phyloP scores from a whole-genome alignment of 306 rosid genomes.

The Quercus ilex region DNA sequence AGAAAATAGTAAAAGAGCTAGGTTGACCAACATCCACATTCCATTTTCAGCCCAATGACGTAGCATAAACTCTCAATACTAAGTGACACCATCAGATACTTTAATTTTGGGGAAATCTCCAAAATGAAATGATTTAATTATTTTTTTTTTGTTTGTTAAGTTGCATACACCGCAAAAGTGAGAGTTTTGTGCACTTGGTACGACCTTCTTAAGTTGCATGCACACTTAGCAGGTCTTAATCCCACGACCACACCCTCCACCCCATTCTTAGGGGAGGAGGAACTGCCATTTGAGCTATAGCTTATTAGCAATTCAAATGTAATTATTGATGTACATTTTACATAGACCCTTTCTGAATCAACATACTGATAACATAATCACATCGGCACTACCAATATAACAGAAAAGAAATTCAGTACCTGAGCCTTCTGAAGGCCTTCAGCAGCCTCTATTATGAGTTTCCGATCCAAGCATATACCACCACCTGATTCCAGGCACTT shows the following conservation, averaged over 20 bases:
- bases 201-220: neutral
- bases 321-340: conserved; percentile 1
- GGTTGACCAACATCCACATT: neutral
- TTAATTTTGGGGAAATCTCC: neutral
- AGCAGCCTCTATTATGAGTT: conserved; percentile 75
- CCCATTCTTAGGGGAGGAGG: neutral
- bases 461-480: conserved; percentile 82
- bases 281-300: neutral
- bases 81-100: neutral
- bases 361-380: conserved; percentile 9
- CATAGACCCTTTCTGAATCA: neutral
- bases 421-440: conserved; percentile 79
- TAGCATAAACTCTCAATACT: neutral
- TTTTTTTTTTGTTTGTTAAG: neutral
- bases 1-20: neutral
- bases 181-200: too few relatives aligned
- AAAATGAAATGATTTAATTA: neutral
- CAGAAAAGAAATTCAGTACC: conserved; percentile 50
- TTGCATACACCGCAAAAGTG: neutral
- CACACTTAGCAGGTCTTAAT: neutral
- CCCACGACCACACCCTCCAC: neutral
- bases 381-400: conserved; percentile 12
- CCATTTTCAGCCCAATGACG: neutral
- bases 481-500: conserved; percentile 59
- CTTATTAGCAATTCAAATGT: neutral